phyloP scores from a whole-genome alignment of 805 yeast genomes.

The Saturnispora halmiae region DNA sequence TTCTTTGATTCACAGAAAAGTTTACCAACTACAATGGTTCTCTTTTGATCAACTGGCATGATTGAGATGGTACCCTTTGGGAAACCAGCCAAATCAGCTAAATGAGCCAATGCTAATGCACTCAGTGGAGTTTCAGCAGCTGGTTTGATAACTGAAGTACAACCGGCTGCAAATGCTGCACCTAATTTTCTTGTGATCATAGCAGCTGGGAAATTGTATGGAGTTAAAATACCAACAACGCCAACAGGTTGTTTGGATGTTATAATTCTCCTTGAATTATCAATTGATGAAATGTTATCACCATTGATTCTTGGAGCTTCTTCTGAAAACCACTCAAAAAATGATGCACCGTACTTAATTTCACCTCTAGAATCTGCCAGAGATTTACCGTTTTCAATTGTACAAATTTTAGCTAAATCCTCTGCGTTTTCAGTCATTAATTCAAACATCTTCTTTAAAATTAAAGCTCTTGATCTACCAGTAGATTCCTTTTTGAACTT shows the following conservation, averaged over 20 bases:
- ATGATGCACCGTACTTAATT: conserved; percentile 45
- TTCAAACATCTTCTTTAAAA: conserved; percentile 40
- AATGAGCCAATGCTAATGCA: conserved; percentile 46
- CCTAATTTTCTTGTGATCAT: conserved; percentile 63
- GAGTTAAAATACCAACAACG: conserved; percentile 62
- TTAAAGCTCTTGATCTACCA: conserved; percentile 38
- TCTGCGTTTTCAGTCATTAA: conserved; percentile 41
- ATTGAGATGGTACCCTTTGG: conserved; percentile 60
- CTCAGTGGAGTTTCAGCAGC: conserved; percentile 60
- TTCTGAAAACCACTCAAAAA: conserved; percentile 61
- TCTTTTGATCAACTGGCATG: conserved; percentile 59
- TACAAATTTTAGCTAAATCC: conserved; percentile 46
- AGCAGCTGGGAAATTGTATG: conserved; percentile 65
- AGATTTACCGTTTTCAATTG: conserved; percentile 54
- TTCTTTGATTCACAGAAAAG: conserved; percentile 53
- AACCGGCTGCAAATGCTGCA: conserved; percentile 61
- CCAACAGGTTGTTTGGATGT: conserved; percentile 59
- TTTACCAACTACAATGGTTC: conserved; percentile 52
- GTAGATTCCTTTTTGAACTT: conserved; percentile 38
- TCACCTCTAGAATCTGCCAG: conserved; percentile 49
- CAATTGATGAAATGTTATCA: conserved; percentile 57
- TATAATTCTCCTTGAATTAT: conserved; percentile 48
- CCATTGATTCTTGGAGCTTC: conserved; percentile 57
- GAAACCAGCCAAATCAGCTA: conserved; percentile 49
- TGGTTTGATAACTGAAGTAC: conserved; percentile 53